Conservation (phyloP, 1,139 yeast species). For the Candida labiduridarum region DNA sequence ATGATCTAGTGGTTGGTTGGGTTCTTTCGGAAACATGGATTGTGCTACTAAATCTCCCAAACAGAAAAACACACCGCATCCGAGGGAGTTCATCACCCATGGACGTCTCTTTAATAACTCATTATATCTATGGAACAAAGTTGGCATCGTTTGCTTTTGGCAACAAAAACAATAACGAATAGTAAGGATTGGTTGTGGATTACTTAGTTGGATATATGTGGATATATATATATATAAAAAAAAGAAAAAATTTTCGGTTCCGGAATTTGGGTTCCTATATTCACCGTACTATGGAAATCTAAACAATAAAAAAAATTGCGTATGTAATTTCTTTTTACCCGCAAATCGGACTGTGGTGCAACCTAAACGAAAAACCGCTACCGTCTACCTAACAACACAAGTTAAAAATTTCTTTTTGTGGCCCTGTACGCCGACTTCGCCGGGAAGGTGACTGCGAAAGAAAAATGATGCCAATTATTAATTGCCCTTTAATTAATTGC, state of each 20-base stretch:
- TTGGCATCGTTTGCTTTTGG: slow-evolving; percentile 14
- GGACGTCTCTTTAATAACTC: slow-evolving; percentile 49
- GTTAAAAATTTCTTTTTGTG: neutral
- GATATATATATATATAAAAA: neutral
- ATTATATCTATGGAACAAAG: slow-evolving; percentile 41
- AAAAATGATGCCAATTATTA: neutral
- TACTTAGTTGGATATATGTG: too few relatives aligned
- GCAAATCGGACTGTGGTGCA: slow-evolving; percentile 1
- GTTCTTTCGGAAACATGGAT: slow-evolving; percentile 40
- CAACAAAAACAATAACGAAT: neutral
- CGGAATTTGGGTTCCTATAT: neutral
- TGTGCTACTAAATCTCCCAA: slow-evolving; percentile 80
- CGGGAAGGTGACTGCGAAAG: slow-evolving; percentile 3
- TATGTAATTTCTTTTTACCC: neutral
- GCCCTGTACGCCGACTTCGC: neutral
- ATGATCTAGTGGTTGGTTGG: neutral
- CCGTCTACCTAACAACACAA: too few relatives aligned
- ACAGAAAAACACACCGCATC: slow-evolving; percentile 68
- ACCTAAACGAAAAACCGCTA: neutral
- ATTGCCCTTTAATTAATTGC: neutral
- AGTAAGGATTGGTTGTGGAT: neutral
- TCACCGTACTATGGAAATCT: neutral
- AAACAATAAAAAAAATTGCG: neutral
- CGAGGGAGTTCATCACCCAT: slow-evolving; percentile 53
- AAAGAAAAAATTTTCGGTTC: slow-evolving; percentile 1